Percentiles rank a stretch among this genome's conserved stretches.
These are phyloP conservation scores for Lodderomyces theae DNA, from an alignment of 1,139 yeast species.

Conservation along the genomic window DNA sequence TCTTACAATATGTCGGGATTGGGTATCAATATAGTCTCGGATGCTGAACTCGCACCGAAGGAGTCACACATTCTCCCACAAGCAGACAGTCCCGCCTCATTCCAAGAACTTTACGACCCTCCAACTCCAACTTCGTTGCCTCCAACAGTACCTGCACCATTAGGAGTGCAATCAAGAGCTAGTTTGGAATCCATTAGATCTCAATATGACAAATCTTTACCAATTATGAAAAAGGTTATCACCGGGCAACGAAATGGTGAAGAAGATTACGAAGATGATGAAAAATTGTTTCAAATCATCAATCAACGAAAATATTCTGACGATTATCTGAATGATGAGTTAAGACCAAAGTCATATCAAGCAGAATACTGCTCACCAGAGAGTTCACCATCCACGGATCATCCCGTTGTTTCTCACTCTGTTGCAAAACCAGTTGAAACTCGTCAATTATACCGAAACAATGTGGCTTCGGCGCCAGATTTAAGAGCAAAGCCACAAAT, in stretches of 20 bases:
- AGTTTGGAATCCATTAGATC: conserved; percentile 16
- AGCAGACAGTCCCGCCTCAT: conserved; percentile 1
- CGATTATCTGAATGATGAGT: conserved; percentile 9
- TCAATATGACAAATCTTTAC: conserved; percentile 23
- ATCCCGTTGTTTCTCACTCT: conserved; percentile 6
- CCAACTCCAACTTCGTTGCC: no score
- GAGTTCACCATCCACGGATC: conserved; percentile 1
- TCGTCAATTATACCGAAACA: not conserved
- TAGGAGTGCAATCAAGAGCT: conserved; percentile 3
- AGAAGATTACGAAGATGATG: conserved; percentile 12
- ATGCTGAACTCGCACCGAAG: conserved; percentile 13
- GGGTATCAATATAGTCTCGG: conserved; percentile 34
- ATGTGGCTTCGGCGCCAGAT: conserved; percentile 26
- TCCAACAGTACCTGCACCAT: no score
- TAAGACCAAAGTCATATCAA: conserved; percentile 31
- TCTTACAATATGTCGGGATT: conserved; percentile 30
- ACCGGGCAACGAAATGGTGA: not conserved
- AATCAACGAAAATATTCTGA: conserved; percentile 12
- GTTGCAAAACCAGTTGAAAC: not conserved
- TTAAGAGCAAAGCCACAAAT: conserved; percentile 16
- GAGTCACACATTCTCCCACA: not conserved
- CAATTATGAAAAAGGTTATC: conserved; percentile 30
- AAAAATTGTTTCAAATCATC: conserved; percentile 13
- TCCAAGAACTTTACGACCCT: conserved; percentile 9
- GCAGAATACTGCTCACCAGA: conserved; percentile 22